These are phyloP conservation scores for Amborella trichopoda DNA, from an alignment of 164 flowering plant genomes.

Conservation along the genomic window DNA sequence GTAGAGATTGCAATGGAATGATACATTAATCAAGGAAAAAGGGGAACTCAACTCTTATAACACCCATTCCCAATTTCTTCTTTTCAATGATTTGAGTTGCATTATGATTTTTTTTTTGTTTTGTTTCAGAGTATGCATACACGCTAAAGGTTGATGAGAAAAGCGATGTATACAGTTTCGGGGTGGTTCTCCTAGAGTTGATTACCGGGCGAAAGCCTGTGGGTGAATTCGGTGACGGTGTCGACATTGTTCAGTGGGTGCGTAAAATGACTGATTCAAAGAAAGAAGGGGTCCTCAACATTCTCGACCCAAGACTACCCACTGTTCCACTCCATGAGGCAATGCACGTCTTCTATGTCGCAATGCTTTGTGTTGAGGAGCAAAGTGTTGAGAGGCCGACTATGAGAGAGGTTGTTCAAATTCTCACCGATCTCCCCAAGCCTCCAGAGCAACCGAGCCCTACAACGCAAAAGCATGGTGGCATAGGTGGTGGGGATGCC, in stretches of 20 bases:
- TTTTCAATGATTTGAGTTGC: too few relatives aligned
- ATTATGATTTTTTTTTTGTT: background rate
- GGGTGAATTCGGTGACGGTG: conserved; percentile 98
- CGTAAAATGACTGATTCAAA: conserved; percentile 76
- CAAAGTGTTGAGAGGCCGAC: conserved; percentile 93
- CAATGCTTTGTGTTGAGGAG: conserved; percentile 96
- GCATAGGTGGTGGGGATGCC: conserved; percentile 24
- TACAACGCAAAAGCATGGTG: conserved; percentile 23
- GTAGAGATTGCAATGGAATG: too few relatives aligned
- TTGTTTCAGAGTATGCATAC: conserved; percentile 78
- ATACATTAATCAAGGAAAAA: too few relatives aligned
- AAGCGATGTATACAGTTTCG: conserved; percentile 95
- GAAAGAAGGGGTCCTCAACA: conserved; percentile 68
- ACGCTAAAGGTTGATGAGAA: conserved; percentile 93
- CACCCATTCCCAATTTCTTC: too few relatives aligned
- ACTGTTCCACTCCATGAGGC: conserved; percentile 78
- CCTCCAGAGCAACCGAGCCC: conserved; percentile 10
- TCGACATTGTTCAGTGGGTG: conserved; percentile 98
- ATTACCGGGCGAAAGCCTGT: conserved; percentile 86
- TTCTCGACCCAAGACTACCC: conserved; percentile 75
- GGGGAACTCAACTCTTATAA: too few relatives aligned
- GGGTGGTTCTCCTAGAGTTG: conserved; percentile 83
- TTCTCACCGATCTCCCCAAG: conserved; percentile 72
- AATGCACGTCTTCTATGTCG: conserved; percentile 91
- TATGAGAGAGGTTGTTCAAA: conserved; percentile 96